A percentile compares a stretch with the other conserved stretches of the same genome.
Evolutionary conservation across 129 eudicot species (phyloP).

Genomic region (Chrysanthemum seticuspe): DNA sequence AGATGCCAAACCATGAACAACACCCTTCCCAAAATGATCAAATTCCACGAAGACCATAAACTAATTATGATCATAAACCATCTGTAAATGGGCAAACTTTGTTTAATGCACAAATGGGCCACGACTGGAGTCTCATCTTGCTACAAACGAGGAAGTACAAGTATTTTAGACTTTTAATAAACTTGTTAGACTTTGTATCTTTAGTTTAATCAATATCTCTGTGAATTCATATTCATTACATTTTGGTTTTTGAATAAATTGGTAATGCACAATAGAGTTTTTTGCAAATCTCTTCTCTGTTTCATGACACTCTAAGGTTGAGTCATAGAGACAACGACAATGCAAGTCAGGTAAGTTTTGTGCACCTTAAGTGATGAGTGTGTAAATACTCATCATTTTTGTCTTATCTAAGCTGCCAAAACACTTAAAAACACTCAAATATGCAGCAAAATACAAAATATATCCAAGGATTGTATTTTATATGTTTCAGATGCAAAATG

Average conservation of each 20-base stretch:
- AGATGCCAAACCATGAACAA: slow-evolving; percentile 49
- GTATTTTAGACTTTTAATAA: no score
- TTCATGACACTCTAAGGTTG: slow-evolving; percentile 64
- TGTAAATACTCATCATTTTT: no score
- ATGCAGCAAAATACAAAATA: no score
- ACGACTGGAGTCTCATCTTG: slow-evolving; percentile 42
- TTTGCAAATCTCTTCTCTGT: slow-evolving; percentile 75
- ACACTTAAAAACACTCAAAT: no score
- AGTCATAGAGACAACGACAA: slow-evolving; percentile 42
- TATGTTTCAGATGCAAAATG: no score
- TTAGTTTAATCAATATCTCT: no score
- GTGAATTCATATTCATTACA: no score
- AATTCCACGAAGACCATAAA: slow-evolving; percentile 39
- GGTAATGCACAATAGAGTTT: not conserved
- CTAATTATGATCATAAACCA: slow-evolving; percentile 51
- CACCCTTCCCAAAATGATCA: slow-evolving; percentile 56
- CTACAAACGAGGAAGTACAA: slow-evolving; percentile 37
- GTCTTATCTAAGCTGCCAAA: no score
- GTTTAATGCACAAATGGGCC: slow-evolving; percentile 22
- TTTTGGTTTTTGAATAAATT: no score
- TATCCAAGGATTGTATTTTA: no score
- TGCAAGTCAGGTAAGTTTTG: slow-evolving; percentile 37
- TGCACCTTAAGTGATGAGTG: no score
- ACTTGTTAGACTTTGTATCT: no score
- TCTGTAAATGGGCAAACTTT: slow-evolving; percentile 62